Base-by-base conservation (phyloP, 768 basidiomycete species). In the Lactifluus hygrophoroides region DNA sequence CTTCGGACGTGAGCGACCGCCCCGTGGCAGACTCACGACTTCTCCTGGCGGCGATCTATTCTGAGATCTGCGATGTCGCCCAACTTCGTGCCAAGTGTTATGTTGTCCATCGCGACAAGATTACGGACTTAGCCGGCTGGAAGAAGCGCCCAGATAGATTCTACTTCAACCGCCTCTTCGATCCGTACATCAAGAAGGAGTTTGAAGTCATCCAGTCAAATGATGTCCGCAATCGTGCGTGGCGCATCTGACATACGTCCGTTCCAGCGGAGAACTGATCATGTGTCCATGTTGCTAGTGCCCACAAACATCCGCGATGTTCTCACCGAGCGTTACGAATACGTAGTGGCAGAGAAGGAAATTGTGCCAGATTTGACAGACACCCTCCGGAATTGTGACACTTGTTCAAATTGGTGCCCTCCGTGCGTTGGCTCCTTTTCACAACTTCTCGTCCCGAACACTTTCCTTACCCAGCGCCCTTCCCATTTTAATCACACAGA, bases 181-280 rank as follows among this genome's bases (percentile, higher is more conserved):
- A 98, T 75, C 93, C 94, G 52, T 97, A 95, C 73, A 91, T 97
- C 74, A 94, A 95, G 76, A 90, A 90, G 71, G 94, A 97, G 73
- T 97, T 95, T 71, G 96, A 98, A 70, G 88, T 97, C 65, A 86
- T 99, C 53, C 85, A 88, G 60, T 82, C 91, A 30, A 80, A 81
- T 40, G 89, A 86, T 66, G 86, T 96, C 61, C 82, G 86, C 57
- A 99, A 99, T 71, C 75, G 95, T 98, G 70, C 68, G 93, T 79
- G 7, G 50, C 59, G 53, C 51, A 58, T 28, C 16, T 56, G 56
- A 50, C 16, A n/a, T n/a, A n/a, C 25, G 16, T 28, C 45, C 21
- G 37, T 23, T 32, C 21, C 17, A 10, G n/a, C 40, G 19, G 21
- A 47, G 19, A 23, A 17, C 54, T 57, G 32, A 64, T 58, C 27